A percentile compares a stretch with the other conserved stretches of the same genome.
These are phyloP conservation scores for Lachancea lanzarotensis DNA, from an alignment of 805 yeast species.

Conservation along the genomic window DNA sequence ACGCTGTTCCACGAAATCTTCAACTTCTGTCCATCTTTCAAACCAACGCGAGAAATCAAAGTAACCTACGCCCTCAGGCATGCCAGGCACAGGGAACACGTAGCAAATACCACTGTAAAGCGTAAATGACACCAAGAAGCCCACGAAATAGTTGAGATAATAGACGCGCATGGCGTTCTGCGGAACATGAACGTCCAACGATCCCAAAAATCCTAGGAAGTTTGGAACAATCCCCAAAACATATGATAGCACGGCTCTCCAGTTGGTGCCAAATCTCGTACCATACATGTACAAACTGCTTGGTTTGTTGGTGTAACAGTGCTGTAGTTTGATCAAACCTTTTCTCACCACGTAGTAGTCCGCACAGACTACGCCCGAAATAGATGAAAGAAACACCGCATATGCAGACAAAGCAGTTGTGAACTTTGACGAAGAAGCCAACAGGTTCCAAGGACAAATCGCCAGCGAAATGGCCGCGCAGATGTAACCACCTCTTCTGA, in stretches of 20 bases:
- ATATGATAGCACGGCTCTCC: conserved; percentile 73
- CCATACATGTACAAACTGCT: conserved; percentile 45
- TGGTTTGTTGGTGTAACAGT: conserved; percentile 45
- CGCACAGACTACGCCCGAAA: conserved; percentile 60
- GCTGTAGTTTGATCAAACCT: conserved; percentile 56
- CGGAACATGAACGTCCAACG: conserved; percentile 74
- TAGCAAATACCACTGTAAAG: conserved; percentile 49
- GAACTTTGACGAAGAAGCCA: conserved; percentile 57
- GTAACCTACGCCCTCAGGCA: conserved; percentile 35
- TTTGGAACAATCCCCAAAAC: conserved; percentile 35
- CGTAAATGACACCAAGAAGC: conserved; percentile 53
- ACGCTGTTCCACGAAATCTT: conserved; percentile 44
- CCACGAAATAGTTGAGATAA: conserved; percentile 68
- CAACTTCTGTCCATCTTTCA: conserved; percentile 59
- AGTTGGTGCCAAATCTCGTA: conserved; percentile 54
- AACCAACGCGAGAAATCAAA: conserved; percentile 37
- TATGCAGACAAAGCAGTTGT: conserved; percentile 72
- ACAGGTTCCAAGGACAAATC: conserved; percentile 75
- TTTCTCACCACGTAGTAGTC: conserved; percentile 62
- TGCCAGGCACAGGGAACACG: conserved; percentile 47
- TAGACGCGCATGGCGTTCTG: conserved; percentile 70
- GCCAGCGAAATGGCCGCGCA: conserved; percentile 63
- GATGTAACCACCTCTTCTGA: conserved; percentile 55
- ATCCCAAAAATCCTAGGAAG: conserved; percentile 35
- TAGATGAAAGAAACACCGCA: conserved; percentile 69